A percentile compares a stretch with the other conserved stretches of the same genome.
Evolutionary conservation across 371 early-diverging fungal species (phyloP).

Genomic region (Fennellomyces sp.): DNA sequence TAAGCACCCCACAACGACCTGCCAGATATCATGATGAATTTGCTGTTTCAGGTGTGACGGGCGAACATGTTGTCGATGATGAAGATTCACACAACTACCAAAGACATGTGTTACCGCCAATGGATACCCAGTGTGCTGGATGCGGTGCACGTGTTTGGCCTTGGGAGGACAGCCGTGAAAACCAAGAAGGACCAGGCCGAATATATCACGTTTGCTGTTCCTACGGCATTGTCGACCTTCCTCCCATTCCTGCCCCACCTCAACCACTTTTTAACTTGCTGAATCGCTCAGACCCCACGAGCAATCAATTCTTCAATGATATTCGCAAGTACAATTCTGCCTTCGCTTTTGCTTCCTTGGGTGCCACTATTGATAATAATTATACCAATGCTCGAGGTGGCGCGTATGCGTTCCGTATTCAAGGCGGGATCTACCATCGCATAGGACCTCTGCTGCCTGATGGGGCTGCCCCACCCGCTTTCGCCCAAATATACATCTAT

Average conservation of each 20-base stretch:
- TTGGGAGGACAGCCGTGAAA: background rate
- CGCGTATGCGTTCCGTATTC: conserved; percentile 8
- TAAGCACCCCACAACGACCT: no score
- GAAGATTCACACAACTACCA: background rate
- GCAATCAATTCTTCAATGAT: conserved; percentile 4
- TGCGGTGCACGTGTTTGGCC: conserved; percentile 5
- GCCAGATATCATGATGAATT: no score
- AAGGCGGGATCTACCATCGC: conserved; percentile 1
- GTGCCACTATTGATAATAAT: conserved; percentile 9
- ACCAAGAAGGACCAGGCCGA: no score
- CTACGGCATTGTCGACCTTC: background rate
- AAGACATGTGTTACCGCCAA: background rate
- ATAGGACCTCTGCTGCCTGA: background rate
- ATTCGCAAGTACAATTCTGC: conserved; percentile 17
- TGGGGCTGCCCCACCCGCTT: background rate
- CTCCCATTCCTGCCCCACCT: background rate
- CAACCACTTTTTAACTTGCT: conserved; percentile 1
- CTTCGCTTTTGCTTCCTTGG: conserved; percentile 18
- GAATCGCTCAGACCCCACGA: background rate
- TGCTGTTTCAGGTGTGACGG: no score
- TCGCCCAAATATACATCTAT: conserved; percentile 9
- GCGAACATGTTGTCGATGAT: conserved; percentile 4
- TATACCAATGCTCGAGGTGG: conserved; percentile 1
- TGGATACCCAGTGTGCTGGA: background rate
- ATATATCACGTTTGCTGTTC: background rate